Evolutionary conservation across 2,329 filamentous ascomycete species (phyloP), one percentile per base, ranked within the genome.

Genomic region (Fusarium drepaniforme): DNA sequence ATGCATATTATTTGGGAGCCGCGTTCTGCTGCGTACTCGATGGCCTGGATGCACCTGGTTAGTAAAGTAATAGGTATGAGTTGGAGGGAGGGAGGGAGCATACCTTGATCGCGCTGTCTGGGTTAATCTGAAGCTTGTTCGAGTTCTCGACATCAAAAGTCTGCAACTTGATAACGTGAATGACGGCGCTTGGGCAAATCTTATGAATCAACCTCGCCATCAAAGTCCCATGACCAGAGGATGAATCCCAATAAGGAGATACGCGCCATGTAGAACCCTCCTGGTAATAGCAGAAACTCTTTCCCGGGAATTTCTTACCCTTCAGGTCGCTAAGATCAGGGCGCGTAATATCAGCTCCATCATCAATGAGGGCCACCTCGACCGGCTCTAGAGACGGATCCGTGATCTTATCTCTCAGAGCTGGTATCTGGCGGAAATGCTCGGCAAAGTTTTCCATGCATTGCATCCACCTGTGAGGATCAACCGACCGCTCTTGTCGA

Each of bases 391-490:
- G 25, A 28, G 35, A 42, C 5, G 46, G 59, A n/a, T 67, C 65
- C 8, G 46, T 28, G 9, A 58, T 33, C 23, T 30, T 64, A 15
- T 68, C 66, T n/a, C 59, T 49, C 3, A 68, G 59, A 23, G 66
- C 66, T 8, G 18, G 37, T 4, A 68, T 64, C 13, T 68, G 59
- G 0, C 66, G 37, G n/a, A 68, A 68, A 12, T 58, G 21, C 11
- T 25, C n/a, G 8, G 59, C 59, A 58, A 68, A 68, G 5, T 58
- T 21, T 8, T 64, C 66, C 66, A 68, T 68, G 40, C 49, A 68
- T 23, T 68, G 58, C 38, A 68, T 68, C 66, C 66, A 68, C 23
- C 28, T 68, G 38, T 68, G 59, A 9, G 59, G 66, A 59, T 64
- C 66, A 5, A 68, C 66, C 3, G 59, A 57, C 5, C 51, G 30